phyloP scores from a whole-genome alignment of 768 basidiomycete species.

The Pleurotus platypus region DNA sequence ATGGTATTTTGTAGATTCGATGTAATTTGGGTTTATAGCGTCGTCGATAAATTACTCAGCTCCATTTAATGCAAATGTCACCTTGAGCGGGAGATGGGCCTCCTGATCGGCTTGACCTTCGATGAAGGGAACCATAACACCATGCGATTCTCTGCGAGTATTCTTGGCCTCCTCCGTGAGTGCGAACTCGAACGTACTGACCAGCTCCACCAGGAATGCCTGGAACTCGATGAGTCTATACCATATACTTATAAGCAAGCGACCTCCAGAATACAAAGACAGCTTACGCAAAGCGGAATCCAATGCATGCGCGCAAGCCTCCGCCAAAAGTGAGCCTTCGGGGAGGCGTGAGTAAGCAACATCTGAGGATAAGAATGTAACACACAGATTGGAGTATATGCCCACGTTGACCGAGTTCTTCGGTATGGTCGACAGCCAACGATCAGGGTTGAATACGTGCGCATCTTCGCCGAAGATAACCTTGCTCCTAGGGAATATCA shows the following conservation, averaged over 20 bases:
- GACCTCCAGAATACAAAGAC: not conserved
- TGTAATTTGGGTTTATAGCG: too few species aligned
- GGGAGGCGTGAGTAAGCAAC: not conserved
- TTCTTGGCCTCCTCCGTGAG: not conserved
- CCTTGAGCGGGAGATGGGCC: slow-evolving; percentile 31
- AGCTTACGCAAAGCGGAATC: slow-evolving; percentile 31
- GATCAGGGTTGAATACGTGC: slow-evolving; percentile 41
- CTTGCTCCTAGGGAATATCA: slow-evolving; percentile 25
- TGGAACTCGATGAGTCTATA: not conserved
- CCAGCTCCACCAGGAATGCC: not conserved
- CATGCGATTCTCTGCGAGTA: slow-evolving; percentile 5
- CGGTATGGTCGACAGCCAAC: slow-evolving; percentile 41
- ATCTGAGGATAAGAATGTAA: not conserved
- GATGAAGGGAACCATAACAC: slow-evolving; percentile 38
- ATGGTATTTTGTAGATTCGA: too few species aligned
- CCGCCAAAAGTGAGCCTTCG: slow-evolving; percentile 25
- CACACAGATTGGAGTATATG: slow-evolving; percentile 44
- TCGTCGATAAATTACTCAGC: too few species aligned
- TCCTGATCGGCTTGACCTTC: slow-evolving; percentile 39
- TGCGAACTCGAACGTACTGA: not conserved
- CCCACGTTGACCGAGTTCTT: slow-evolving; percentile 38
- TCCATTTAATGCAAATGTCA: not conserved
- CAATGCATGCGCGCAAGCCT: slow-evolving; percentile 30
- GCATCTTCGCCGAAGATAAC: slow-evolving; percentile 47
- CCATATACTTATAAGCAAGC: too few species aligned